Evolutionary conservation across 2,329 filamentous ascomycete species (phyloP).

Genomic region (Lachnum nothofagi): DNA sequence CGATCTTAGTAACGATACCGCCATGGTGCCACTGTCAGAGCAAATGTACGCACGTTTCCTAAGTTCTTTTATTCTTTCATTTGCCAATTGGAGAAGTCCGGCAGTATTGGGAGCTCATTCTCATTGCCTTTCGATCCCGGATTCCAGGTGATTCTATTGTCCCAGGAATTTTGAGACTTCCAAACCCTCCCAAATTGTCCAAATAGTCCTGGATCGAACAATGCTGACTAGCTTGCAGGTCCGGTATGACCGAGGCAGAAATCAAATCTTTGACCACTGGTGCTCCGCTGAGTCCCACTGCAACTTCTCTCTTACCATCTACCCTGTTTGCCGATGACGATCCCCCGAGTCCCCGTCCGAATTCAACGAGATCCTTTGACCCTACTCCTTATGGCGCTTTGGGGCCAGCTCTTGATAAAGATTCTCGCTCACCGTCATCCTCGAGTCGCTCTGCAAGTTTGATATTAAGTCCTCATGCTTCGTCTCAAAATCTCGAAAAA

Average conservation of each 20-base stretch:
- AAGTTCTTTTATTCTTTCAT: too few relatives aligned
- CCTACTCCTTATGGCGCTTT: conserved; percentile 35
- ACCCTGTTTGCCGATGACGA: conserved; percentile 58
- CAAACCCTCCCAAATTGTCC: too few relatives aligned
- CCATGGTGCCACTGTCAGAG: conserved; percentile 30
- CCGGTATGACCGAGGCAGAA: conserved; percentile 55
- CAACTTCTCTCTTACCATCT: conserved; percentile 67
- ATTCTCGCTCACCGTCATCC: conserved; percentile 57
- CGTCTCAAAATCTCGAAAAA: conserved; percentile 53
- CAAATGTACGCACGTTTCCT: too few relatives aligned
- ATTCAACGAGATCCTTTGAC: conserved; percentile 21
- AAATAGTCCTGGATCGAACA: too few relatives aligned
- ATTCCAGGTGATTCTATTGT: too few relatives aligned
- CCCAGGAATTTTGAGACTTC: too few relatives aligned
- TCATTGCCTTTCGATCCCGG: too few relatives aligned
- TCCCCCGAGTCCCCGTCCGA: conserved; percentile 39
- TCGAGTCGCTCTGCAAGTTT: conserved; percentile 53
- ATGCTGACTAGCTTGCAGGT: too few relatives aligned
- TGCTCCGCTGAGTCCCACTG: conserved; percentile 72
- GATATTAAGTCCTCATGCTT: conserved; percentile 58
- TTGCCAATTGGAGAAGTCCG: too few relatives aligned
- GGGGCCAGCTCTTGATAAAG: conserved; percentile 37
- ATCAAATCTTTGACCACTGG: conserved; percentile 55
- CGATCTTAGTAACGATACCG: conserved; percentile 29
- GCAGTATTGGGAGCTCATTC: too few relatives aligned